Evolutionary conservation across 345 rosid genomes (phyloP).

Genomic region (rapeseed (Brassica napus)): Da-Ae NC_063444.1:658001-658500

Average conservation of each 20-base stretch:
- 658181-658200: slow-evolving; percentile 45
- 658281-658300: slow-evolving; percentile 62
- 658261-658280: slow-evolving; percentile 2
- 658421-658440: slow-evolving; percentile 46
- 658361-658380: slow-evolving; percentile 61
- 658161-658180: slow-evolving; percentile 51
- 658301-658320: slow-evolving; percentile 65
- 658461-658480: neutral
- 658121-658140: slow-evolving; percentile 42
- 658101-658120: slow-evolving; percentile 48
- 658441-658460: slow-evolving; percentile 34
- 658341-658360: slow-evolving; percentile 57
- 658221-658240: neutral
- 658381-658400: slow-evolving; percentile 47
- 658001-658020: slow-evolving; percentile 40
- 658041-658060: slow-evolving; percentile 54
- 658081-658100: slow-evolving; percentile 42
- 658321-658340: slow-evolving; percentile 54
- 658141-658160: slow-evolving; percentile 37
- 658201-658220: slow-evolving; percentile 38
- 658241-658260: neutral
- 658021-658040: slow-evolving; percentile 28
- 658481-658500: neutral
- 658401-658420: slow-evolving; percentile 40
- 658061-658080: slow-evolving; percentile 41